Evolutionary conservation across 164 flowering plant species (phyloP).

Genomic region (Vitis rupestris): DNA sequence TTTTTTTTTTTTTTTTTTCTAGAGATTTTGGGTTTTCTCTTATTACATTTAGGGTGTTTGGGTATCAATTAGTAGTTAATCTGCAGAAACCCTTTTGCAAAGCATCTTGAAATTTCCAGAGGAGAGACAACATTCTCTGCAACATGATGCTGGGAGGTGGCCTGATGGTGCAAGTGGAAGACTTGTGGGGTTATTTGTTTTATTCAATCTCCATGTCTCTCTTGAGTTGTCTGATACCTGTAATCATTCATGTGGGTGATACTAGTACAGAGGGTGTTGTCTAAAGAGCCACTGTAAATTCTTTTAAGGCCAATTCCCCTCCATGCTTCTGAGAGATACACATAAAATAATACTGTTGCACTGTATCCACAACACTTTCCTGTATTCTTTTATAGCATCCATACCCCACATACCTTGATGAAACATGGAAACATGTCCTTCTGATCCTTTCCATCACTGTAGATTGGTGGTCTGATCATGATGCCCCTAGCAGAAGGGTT

Average conservation of each 20-base stretch:
- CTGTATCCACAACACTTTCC: background rate
- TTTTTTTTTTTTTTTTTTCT: conserved; percentile 6
- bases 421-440: background rate
- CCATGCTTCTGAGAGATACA: background rate
- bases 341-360: background rate
- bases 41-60: conserved; percentile 1
- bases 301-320: background rate
- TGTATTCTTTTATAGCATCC: background rate
- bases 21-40: background rate
- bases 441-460: background rate
- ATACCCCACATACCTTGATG: background rate
- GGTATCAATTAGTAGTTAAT: background rate
- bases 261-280: conserved; percentile 11
- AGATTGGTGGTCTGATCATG: background rate
- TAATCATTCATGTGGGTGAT: conserved; percentile 21
- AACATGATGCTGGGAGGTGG: conserved; percentile 17
- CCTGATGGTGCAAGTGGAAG: conserved; percentile 16
- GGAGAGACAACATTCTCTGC: conserved; percentile 12
- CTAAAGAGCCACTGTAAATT: conserved; percentile 6
- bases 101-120: background rate
- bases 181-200: conserved; percentile 23
- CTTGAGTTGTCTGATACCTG: conserved; percentile 22
- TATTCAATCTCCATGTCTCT: conserved; percentile 26
- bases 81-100: conserved; percentile 5
- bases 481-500: background rate